Evolutionary conservation across 768 basidiomycete species (phyloP).

Genomic region (Hortiboletus flavorubellus): DNA sequence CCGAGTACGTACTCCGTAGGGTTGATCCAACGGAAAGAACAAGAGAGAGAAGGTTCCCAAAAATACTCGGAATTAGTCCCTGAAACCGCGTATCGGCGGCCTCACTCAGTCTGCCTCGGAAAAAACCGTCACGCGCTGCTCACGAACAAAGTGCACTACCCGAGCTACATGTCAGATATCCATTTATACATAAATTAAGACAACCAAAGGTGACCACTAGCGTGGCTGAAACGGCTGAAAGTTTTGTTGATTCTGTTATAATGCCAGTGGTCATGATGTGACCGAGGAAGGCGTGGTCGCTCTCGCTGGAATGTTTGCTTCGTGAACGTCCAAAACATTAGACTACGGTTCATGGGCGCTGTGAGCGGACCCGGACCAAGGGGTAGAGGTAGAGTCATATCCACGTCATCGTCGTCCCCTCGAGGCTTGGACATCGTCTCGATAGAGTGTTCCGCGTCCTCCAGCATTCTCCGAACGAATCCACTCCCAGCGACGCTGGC

Average conservation of each 20-base stretch:
- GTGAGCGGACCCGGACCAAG: background rate
- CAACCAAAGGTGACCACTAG: background rate
- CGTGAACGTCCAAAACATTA: background rate
- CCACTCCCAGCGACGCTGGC: slow-evolving; percentile 25
- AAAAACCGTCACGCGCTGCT: no score
- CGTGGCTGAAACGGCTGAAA: background rate
- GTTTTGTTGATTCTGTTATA: background rate
- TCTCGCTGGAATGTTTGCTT: background rate
- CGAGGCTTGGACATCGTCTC: slow-evolving; percentile 10
- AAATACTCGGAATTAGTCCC: no score
- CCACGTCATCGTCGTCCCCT: background rate
- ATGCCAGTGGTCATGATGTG: background rate
- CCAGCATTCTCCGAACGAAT: slow-evolving; percentile 27
- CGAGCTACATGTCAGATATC: no score
- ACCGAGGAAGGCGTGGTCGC: background rate
- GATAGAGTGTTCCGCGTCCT: slow-evolving; percentile 14
- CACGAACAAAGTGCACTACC: no score
- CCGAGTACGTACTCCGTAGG: no score
- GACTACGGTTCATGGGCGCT: background rate
- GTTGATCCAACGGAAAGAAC: no score
- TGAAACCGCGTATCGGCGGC: no score
- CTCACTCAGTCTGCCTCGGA: no score
- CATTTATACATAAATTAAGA: background rate
- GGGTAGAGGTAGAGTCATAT: background rate
- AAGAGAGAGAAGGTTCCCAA: no score